Evolutionary conservation across 768 basidiomycete genomes (phyloP), one percentile per base, ranked within the genome.

Genomic region (Psilocybe tampanensis): DNA sequence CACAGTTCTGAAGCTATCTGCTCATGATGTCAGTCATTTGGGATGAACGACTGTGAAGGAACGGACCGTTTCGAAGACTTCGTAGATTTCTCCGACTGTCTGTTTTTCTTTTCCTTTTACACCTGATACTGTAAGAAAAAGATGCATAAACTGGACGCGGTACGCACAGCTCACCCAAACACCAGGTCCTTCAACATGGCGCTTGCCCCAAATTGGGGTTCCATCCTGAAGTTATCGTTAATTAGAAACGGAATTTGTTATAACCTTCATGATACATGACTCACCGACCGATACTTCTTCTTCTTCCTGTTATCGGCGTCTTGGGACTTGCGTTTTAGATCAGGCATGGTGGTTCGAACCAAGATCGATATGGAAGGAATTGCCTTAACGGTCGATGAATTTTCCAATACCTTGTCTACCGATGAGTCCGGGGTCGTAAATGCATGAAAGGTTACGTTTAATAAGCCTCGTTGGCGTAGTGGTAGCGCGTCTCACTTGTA

Each of bases 81-180:
- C 90, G 60, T 87, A 88, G 33, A 91, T 70, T 66, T 94, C 92
- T 34, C 86, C 85, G 3, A 91, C 82, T 0, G 89, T 81, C 64
- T 86, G 87, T 60, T 82, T 88, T 69, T 94, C 93, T 62, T 88
- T 94, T 18, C 92, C 92, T 68, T 88, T 91, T 26, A 92, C 81
- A 63, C 82, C 82, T 83, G 52, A 8, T 21, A 13, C 44, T 45
- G 17, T 36, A 60, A 44, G 44, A 39, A 39, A 54, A 41, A 19
- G 23, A 23, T 45, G 43, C 34, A 47, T 22, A 34, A 15, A 23
- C 3, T 39, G 18, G 47, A 48, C 34, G 41, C 21, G 32, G 48
- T 23, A 23, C 79, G 65, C 66, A 78, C 90, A 94, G 64, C 86
- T 92, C 9, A 85, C 89, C 92, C 92, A 94, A 18, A 94, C 74